Conservation (phyloP, 305 asterid species). For the Fraxinus ornus region DNA sequence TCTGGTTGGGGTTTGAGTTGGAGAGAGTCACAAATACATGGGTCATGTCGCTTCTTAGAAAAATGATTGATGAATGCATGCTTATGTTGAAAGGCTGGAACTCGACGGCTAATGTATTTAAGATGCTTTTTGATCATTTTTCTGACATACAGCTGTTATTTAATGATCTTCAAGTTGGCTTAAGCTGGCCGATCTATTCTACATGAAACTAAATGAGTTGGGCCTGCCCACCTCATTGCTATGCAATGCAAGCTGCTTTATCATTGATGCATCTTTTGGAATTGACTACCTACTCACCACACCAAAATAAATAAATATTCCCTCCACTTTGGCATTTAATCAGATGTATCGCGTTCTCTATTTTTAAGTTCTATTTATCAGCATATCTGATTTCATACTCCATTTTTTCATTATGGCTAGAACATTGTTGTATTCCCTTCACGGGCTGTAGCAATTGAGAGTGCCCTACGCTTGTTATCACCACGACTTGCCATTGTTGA, state of each 20-base stretch:
- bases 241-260: background rate
- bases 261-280: background rate
- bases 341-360: constrained; percentile 1
- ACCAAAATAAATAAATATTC: background rate
- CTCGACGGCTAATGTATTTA: background rate
- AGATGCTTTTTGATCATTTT: constrained; percentile 6
- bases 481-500: constrained; percentile 92
- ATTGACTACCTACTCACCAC: background rate
- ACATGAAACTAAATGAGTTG: background rate
- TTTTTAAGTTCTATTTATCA: background rate
- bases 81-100: background rate
- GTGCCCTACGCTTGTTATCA: constrained; percentile 75
- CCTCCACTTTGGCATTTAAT: background rate
- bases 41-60: background rate
- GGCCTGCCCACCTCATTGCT: background rate
- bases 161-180: background rate
- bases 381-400: constrained; percentile 26
- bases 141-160: background rate
- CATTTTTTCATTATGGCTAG: constrained; percentile 36
- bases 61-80: background rate
- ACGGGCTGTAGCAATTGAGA: constrained; percentile 84
- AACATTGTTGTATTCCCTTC: constrained; percentile 86
- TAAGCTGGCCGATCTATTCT: background rate
- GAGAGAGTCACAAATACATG: background rate
- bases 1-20: background rate